Percentiles rank a stretch among this genome's conserved stretches.
Conservation (phyloP, 2,329 filamentous ascomycete species). For the Beauveria rudraprayagi region DNA sequence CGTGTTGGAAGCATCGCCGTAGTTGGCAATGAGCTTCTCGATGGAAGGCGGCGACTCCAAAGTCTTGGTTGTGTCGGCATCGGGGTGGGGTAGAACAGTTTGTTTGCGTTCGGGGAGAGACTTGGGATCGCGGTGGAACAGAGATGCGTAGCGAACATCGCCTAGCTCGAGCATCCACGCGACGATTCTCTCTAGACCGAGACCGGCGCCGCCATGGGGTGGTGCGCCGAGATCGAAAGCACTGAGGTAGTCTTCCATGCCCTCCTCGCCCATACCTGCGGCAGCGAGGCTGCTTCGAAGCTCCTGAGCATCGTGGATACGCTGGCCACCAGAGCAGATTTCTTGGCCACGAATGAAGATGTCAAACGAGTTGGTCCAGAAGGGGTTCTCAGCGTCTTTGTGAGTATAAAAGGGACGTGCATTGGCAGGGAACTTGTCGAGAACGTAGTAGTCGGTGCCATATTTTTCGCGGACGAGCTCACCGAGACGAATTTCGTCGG, state of each 20-base stretch:
- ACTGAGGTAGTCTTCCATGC: slow-evolving; percentile 84
- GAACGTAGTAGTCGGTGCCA: slow-evolving; percentile 82
- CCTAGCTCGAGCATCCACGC: slow-evolving; percentile 80
- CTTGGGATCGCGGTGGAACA: slow-evolving; percentile 84
- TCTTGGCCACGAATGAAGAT: slow-evolving; percentile 92
- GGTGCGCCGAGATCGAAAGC: slow-evolving; percentile 85
- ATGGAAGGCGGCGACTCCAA: slow-evolving; percentile 59
- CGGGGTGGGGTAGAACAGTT: slow-evolving; percentile 68
- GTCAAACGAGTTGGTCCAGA: slow-evolving; percentile 85
- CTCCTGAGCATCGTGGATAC: slow-evolving; percentile 73
- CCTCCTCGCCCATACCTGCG: slow-evolving; percentile 66
- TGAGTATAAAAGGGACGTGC: slow-evolving; percentile 90
- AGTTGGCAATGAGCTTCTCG: slow-evolving; percentile 87
- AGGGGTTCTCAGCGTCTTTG: slow-evolving; percentile 63
- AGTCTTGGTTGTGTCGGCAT: slow-evolving; percentile 63
- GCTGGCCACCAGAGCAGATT: slow-evolving; percentile 85
- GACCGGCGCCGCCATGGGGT: slow-evolving; percentile 82
- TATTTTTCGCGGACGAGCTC: slow-evolving; percentile 80
- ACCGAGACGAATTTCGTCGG: slow-evolving; percentile 80
- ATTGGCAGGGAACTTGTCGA: slow-evolving; percentile 83
- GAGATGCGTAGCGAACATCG: slow-evolving; percentile 79
- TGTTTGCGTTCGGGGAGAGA: slow-evolving; percentile 63
- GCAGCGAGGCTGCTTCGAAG: slow-evolving; percentile 71
- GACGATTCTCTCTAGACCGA: slow-evolving; percentile 81
- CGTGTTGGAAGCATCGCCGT: slow-evolving; percentile 88